Base-by-base conservation (phyloP, 805 yeast genomes). In the Pichia californica region DNA sequence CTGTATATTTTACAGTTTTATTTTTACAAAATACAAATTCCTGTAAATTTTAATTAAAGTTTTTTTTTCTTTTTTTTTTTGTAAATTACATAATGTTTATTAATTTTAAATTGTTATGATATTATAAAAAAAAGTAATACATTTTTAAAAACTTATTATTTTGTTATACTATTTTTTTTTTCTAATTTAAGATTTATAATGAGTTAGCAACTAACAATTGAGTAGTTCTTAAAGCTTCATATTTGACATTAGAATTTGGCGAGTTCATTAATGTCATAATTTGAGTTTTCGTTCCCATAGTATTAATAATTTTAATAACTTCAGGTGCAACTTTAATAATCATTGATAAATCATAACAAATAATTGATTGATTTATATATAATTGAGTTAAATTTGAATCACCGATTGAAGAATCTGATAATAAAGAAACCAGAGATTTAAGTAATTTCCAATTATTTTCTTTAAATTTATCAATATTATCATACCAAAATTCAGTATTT, bases 211-310 rank as follows among this genome's bases (percentile, higher is more conserved):
- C 94, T 55, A 93, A 77, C 45, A 82, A 76, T 69, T 93, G 99
- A n/a, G 96, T 87, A 4, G 97, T 88, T 63, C 86, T 87, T 58
- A 93, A 75, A 2, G 98, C 98, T 69, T 91, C 96, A 61, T 83
- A 93, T 61, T 91, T 86, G 52, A 93, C 89, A 59, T 87, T 93
- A 19, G 89, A 75, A 61, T 88, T 89, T 33, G 81, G 76, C 45
- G 81, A 78, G 56, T 77, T 79, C 79, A 93, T 80, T 50, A 88
- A 71, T 48, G 76, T 76, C 98, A 93, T 91, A 45, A 93, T 77
- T 61, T 79, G 77, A 19, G 83, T 68, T 70, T 93, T 93, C 51
- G 83, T 71, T 55, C 87, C 76, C 50, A 66, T 59, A 54, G 75
- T 66, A 55, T 68, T 71, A 39, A 85, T 61, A 13, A 77, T 68